Evolutionary conservation across 768 basidiomycete species (phyloP), one percentile per base, ranked within the genome.

Genomic region (Lentinula edodes): DNA sequence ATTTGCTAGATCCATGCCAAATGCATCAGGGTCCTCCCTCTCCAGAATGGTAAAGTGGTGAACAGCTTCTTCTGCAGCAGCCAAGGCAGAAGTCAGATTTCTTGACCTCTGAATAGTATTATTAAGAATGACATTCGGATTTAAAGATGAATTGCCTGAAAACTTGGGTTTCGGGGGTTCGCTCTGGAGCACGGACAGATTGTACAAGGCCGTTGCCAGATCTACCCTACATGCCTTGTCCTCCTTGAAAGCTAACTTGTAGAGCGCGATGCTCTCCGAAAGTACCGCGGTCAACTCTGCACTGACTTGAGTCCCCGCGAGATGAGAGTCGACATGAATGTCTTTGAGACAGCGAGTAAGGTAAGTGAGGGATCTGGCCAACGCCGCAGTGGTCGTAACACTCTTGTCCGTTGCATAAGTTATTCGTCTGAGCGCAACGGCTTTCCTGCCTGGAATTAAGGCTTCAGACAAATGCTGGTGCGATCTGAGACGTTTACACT

Each of bases 201-300:
- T 58, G 50, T 62, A 62, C 55, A 62, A 45, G 20, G 57, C 54
- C 34, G 62, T 62, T n/a, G 62, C 62, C 28, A 58, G 48, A 18
- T 62, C 62, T 23, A 62, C 16, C 34, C 62, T 55, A 34, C 46
- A 58, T 16, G 34, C 57, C 50, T 58, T 62, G 46, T 58, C 62
- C 18, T 62, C 54, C 32, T 48, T 35, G 51, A 62, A 52, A 12
- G 39, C 43, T 15, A 18, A 15, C n/a, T 45, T 52, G 36, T 62
- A 62, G 35, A 62, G 57, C 35, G 52, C 56, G 8, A 45, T 50
- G 23, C 54, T 58, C 42, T 62, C 62, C 36, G 43, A 48, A 6
- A 58, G 50, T 36, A 62, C 48, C 1, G 36, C 32, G 18, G 36
- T 39, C 15, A 58, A n/a, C 51, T 62, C 62, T 34, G 38, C 38